Evolutionary conservation across 2,329 filamentous ascomycete species (phyloP), one percentile per base, ranked within the genome.

Genomic region (Thyridium curvatum): DNA sequence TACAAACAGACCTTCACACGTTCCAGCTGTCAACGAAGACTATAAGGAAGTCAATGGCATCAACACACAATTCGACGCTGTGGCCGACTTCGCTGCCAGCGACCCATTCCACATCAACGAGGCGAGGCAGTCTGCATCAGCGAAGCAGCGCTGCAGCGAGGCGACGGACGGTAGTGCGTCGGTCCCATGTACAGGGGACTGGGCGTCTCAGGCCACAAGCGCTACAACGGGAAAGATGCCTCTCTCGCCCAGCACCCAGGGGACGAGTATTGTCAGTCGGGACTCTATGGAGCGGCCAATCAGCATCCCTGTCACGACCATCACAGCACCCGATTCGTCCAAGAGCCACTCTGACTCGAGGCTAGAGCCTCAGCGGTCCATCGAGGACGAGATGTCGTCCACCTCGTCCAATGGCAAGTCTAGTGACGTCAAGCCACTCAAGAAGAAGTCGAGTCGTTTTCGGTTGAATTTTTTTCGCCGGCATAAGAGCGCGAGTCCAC

Each of bases 201-300:
- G 77, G 74, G 72, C 73, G 3, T 79, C 74, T 4, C 77, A 81
- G 47, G 74, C 71, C 4, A 82, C 77, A 12, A 80, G 75, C 48
- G 77, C 76, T 8, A 78, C 77, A 2, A 81, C 77, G 2, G 72
- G 75, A 36, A 80, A 79, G 58, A 72, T 79, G 71, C 76, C 78
- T 4, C 60, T 81, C 29, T 82, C 78, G 17, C 79, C 79, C 3
- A 82, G 77, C 53, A 82, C 79, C 3, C 70, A 79, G 51, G 79
- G 77, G 30, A 82, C 79, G 14, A 82, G 78, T 55, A 77, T 82
- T 45, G 71, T 78, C 47, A 82, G 77, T 57, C 68, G 69, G 39
- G 74, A 79, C 32, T 79, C 75, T 8, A 52, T 70, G 39, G 76
- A 79, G 34, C 68, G 67, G 14, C 65, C 66, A 4, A 53, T 59